Conservation (phyloP, 108 stramenopile genomes). For the Conticribra guillardii region DNA sequence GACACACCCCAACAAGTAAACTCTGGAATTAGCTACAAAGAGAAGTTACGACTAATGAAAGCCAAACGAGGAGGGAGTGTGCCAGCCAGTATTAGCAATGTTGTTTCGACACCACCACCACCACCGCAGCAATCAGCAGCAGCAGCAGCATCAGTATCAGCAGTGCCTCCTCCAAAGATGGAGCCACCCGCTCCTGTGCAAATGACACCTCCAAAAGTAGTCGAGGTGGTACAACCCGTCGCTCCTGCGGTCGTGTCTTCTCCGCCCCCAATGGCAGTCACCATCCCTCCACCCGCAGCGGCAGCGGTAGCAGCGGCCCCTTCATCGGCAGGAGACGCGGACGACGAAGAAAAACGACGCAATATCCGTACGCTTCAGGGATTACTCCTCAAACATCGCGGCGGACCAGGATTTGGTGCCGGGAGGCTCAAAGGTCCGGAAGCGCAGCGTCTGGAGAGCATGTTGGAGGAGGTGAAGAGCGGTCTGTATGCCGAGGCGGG, state of each 20-base stretch:
- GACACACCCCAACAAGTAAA: neutral
- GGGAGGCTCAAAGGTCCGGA: constrained; percentile 72
- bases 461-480: constrained; percentile 46
- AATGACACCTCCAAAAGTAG: too few species aligned
- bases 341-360: constrained; percentile 53
- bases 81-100: neutral
- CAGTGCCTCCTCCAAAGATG: too few species aligned
- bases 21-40: constrained; percentile 65
- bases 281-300: neutral
- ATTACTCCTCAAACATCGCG: constrained; percentile 83
- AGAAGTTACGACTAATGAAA: constrained; percentile 56
- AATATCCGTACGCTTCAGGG: constrained; percentile 79
- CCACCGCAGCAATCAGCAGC: constrained; percentile 1
- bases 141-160: constrained; percentile 18
- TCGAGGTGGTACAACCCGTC: too few species aligned
- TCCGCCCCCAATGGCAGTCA: neutral
- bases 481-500: constrained; percentile 56
- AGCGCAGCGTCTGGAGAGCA: constrained; percentile 55
- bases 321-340: constrained; percentile 16
- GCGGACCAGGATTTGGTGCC: constrained; percentile 84
- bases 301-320: neutral
- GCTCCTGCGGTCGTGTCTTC: too few species aligned
- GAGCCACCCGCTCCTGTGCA: too few species aligned
- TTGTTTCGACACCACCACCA: too few species aligned
- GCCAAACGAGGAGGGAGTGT: constrained; percentile 20